phyloP scores from a whole-genome alignment of 2,329 filamentous ascomycete genomes.

The Geosmithia flava region DNA sequence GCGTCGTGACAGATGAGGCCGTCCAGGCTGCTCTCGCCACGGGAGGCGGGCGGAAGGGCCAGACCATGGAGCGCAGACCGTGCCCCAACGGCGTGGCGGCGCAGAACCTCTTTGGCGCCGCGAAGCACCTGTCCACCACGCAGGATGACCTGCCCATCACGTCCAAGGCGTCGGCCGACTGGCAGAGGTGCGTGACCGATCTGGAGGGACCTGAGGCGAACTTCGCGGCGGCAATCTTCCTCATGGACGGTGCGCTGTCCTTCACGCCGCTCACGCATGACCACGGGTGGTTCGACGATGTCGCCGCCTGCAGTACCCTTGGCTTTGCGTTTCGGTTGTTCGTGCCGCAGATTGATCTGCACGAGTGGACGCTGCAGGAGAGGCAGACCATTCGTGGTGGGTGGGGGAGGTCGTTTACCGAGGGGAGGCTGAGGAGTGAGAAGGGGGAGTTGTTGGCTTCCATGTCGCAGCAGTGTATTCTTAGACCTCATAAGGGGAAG shows the following conservation, averaged over 20 bases:
- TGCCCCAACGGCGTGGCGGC: constrained; percentile 25
- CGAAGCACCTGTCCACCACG: constrained; percentile 24
- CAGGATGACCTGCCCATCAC: constrained; percentile 17
- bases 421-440: constrained; percentile 30
- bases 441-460: constrained; percentile 28
- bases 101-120: constrained; percentile 28
- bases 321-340: constrained; percentile 37
- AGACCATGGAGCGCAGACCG: constrained; percentile 20
- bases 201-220: constrained; percentile 17
- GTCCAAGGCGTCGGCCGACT: constrained; percentile 26
- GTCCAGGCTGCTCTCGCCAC: constrained; percentile 9
- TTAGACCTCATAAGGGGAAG: constrained; percentile 7
- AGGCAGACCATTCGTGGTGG: constrained; percentile 21
- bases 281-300: constrained; percentile 28
- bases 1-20: constrained; percentile 9
- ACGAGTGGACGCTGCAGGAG: constrained; percentile 30
- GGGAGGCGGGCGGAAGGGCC: constrained; percentile 14
- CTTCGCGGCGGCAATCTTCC: constrained; percentile 24
- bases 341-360: constrained; percentile 20
- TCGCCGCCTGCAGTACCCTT: constrained; percentile 28
- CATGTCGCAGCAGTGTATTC: constrained; percentile 34
- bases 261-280: constrained; percentile 30
- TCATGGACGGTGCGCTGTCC: constrained; percentile 29
- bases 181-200: constrained; percentile 15
- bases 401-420: constrained; percentile 28